These are phyloP conservation scores for Nigrospora sphaerica DNA, from an alignment of 2,329 filamentous ascomycete species.

Conservation along the genomic window DNA sequence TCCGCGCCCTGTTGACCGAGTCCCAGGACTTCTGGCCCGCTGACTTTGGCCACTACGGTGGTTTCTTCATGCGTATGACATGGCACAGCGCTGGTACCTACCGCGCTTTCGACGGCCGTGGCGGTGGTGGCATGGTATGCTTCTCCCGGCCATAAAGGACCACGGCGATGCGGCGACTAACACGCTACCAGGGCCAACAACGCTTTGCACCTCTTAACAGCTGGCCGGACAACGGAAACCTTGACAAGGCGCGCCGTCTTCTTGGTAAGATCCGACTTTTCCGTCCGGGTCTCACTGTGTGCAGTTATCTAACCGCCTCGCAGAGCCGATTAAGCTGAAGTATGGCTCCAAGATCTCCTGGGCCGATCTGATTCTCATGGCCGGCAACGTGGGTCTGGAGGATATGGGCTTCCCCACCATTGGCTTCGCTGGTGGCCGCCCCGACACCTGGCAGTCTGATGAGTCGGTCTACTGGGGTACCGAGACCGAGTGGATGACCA, in stretches of 20 bases:
- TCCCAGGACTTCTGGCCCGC: slow-evolving; percentile 79
- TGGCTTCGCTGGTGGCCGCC: slow-evolving; percentile 66
- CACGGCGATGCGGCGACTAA: background rate
- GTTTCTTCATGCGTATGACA: slow-evolving; percentile 72
- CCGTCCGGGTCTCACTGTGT: no score
- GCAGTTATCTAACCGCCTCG: background rate
- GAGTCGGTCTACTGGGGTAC: slow-evolving; percentile 72
- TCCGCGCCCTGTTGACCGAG: slow-evolving; percentile 65
- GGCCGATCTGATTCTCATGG: slow-evolving; percentile 65
- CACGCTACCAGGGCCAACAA: slow-evolving; percentile 55
- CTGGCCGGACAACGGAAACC: slow-evolving; percentile 73
- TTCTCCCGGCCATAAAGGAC: background rate
- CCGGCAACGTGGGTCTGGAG: slow-evolving; percentile 72
- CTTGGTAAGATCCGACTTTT: slow-evolving; percentile 36
- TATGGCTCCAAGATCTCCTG: slow-evolving; percentile 78
- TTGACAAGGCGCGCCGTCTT: slow-evolving; percentile 75
- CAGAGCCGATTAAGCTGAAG: slow-evolving; percentile 71
- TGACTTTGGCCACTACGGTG: slow-evolving; percentile 75
- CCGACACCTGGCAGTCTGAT: slow-evolving; percentile 69
- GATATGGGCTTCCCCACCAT: slow-evolving; percentile 69
- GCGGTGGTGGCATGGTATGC: slow-evolving; percentile 51
- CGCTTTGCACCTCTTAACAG: slow-evolving; percentile 75
- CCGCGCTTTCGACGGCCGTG: slow-evolving; percentile 67
- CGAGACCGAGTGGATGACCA: slow-evolving; percentile 68
- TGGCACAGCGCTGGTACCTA: slow-evolving; percentile 79